Evolutionary conservation across 2,329 filamentous ascomycete species (phyloP).

Genomic region (Colletotrichum viniferum): DNA sequence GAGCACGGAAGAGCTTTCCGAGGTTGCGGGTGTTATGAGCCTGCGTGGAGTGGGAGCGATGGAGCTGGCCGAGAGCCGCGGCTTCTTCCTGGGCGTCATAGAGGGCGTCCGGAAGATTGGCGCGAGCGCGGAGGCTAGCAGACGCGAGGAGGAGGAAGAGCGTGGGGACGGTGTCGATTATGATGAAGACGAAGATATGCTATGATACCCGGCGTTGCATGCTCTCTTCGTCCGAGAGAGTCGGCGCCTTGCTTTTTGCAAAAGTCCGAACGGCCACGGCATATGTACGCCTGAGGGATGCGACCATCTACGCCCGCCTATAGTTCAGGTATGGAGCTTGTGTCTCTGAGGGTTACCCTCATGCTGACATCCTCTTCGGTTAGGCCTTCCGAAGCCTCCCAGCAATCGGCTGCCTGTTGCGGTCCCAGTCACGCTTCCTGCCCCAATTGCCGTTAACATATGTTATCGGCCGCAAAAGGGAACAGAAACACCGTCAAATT

Average conservation of each 20-base stretch:
- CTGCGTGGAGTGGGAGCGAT: slow-evolving; percentile 83
- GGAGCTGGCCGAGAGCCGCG: slow-evolving; percentile 87
- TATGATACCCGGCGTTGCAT: slow-evolving; percentile 15
- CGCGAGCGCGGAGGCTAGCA: slow-evolving; percentile 76
- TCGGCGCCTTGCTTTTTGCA: not conserved
- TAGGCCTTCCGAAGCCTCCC: not conserved
- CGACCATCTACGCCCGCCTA: not conserved
- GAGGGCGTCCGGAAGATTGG: slow-evolving; percentile 87
- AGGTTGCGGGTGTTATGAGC: slow-evolving; percentile 72
- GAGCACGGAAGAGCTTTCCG: slow-evolving; percentile 74
- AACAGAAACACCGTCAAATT: not conserved
- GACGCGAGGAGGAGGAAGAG: slow-evolving; percentile 78
- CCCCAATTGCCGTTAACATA: not conserved
- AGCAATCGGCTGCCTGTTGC: fast-evolving
- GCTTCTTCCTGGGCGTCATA: slow-evolving; percentile 83
- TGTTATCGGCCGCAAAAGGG: not conserved
- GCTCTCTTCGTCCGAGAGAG: not conserved
- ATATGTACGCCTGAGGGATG: not conserved
- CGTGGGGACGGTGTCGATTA: slow-evolving; percentile 66
- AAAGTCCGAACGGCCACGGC: not conserved
- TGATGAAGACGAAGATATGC: slow-evolving; percentile 61
- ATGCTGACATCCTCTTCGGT: not conserved
- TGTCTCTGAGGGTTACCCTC: not conserved
- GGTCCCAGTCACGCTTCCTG: fast-evolving
- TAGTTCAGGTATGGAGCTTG: not conserved